Evolutionary conservation across 768 basidiomycete genomes (phyloP).

Genomic region (Lentinus brumalis): DNA sequence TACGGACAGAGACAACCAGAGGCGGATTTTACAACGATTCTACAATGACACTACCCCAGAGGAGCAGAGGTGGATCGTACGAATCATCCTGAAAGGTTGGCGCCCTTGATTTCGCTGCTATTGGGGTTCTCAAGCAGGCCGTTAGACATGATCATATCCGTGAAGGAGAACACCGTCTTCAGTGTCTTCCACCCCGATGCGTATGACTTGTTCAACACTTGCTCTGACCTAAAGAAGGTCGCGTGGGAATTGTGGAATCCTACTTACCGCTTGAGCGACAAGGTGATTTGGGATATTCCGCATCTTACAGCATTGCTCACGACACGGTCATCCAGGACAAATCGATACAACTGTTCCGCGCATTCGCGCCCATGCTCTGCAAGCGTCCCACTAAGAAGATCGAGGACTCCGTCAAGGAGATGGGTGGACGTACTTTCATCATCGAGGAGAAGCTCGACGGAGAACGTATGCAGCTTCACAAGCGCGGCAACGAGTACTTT

Average conservation of each 20-base stretch:
- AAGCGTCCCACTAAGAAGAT: constrained; percentile 82
- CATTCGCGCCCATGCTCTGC: constrained; percentile 95
- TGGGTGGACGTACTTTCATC: constrained; percentile 77
- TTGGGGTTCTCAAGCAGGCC: not conserved
- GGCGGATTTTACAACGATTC: constrained; percentile 72
- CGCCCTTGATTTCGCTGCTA: not conserved
- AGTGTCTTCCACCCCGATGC: constrained; percentile 93
- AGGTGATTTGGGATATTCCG: constrained; percentile 36
- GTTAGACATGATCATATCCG: constrained; percentile 86
- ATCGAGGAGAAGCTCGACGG: constrained; percentile 99
- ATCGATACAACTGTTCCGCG: constrained; percentile 75
- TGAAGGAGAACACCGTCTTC: constrained; percentile 93
- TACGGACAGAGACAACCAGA: constrained; percentile 66
- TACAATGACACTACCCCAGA: constrained; percentile 80
- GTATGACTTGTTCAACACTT: constrained; percentile 92
- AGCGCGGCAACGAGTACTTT: constrained; percentile 85
- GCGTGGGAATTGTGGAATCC: constrained; percentile 88
- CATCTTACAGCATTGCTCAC: not conserved
- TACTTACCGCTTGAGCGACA: constrained; percentile 59
- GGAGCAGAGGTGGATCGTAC: constrained; percentile 95
- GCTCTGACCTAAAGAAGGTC: constrained; percentile 93
- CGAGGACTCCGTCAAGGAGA: constrained; percentile 81
- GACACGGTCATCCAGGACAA: constrained; percentile 60
- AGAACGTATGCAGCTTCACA: constrained; percentile 95
- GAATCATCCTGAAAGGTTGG: constrained; percentile 91